Evolutionary conservation across 2,329 filamentous ascomycete genomes (phyloP).

Genomic region (Akanthomyces dipterigenus): DNA sequence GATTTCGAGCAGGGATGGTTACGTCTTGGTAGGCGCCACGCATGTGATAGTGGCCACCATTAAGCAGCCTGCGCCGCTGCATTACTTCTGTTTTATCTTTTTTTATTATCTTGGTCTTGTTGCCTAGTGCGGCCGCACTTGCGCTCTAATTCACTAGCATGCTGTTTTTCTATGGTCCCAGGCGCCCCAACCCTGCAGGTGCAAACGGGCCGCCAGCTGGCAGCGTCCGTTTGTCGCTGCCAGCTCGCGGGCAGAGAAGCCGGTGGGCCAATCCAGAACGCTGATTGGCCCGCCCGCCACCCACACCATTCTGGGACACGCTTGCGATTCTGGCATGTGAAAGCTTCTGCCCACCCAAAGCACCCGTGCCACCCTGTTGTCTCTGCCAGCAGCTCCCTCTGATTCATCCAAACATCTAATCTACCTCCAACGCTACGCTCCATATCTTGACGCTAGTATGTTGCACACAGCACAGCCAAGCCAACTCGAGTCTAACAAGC

Average conservation of each 20-base stretch:
- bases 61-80: background rate
- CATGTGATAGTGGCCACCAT: conserved; percentile 13
- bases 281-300: background rate
- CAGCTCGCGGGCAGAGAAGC: background rate
- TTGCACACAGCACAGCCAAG: background rate
- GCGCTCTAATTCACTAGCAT: too few relatives aligned
- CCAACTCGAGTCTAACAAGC: background rate
- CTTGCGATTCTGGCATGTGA: conserved; percentile 10
- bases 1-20: conserved; percentile 7
- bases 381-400: background rate
- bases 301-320: conserved; percentile 6
- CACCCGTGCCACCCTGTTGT: background rate
- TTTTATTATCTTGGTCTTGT: background rate
- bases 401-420: conserved; percentile 7
- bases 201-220: conserved; percentile 1
- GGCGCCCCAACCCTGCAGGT: background rate
- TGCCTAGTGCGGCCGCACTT: background rate
- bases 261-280: conserved; percentile 1
- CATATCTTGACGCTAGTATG: background rate
- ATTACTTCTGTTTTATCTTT: background rate
- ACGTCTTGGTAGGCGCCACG: conserved; percentile 8
- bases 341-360: background rate
- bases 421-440: background rate
- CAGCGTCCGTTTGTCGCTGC: background rate
- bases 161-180: too few relatives aligned